Conservation (phyloP, 768 basidiomycete genomes). For the Xerocomus spinulosus region DNA sequence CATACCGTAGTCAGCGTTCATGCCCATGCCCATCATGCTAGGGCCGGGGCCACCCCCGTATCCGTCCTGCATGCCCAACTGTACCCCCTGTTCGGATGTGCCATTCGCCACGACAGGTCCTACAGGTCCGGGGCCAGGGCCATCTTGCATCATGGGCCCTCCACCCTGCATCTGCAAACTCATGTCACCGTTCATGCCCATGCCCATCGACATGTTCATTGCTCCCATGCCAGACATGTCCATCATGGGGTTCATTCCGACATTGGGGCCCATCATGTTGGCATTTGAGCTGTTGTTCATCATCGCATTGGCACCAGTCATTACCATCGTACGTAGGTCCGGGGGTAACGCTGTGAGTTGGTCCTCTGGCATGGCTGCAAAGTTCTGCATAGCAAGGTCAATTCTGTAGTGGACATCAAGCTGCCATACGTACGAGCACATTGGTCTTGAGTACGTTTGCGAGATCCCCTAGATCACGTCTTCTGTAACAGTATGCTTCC, state of each 20-base stretch:
- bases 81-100: slow-evolving; percentile 37
- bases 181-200: slow-evolving; percentile 68
- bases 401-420: neutral
- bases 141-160: slow-evolving; percentile 54
- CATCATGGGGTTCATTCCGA: slow-evolving; percentile 70
- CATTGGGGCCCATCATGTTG: slow-evolving; percentile 49
- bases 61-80: slow-evolving; percentile 40
- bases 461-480: slow-evolving; percentile 75
- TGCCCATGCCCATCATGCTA: slow-evolving; percentile 68
- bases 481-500: slow-evolving; percentile 86
- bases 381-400: slow-evolving; percentile 48
- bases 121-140: slow-evolving; percentile 31
- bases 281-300: slow-evolving; percentile 58
- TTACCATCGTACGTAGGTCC: slow-evolving; percentile 82
- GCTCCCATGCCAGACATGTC: slow-evolving; percentile 65
- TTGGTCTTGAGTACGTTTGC: slow-evolving; percentile 78
- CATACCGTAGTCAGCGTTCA: slow-evolving; percentile 66
- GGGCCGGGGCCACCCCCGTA: slow-evolving; percentile 41
- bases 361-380: slow-evolving; percentile 78
- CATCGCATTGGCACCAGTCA: slow-evolving; percentile 76
- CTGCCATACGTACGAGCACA: slow-evolving; percentile 59
- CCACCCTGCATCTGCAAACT: slow-evolving; percentile 46
- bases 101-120: slow-evolving; percentile 35
- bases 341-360: slow-evolving; percentile 73
- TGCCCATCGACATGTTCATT: slow-evolving; percentile 49